Base-by-base conservation (phyloP, 164 flowering plant genomes). In the Aristolochia californica region DNA sequence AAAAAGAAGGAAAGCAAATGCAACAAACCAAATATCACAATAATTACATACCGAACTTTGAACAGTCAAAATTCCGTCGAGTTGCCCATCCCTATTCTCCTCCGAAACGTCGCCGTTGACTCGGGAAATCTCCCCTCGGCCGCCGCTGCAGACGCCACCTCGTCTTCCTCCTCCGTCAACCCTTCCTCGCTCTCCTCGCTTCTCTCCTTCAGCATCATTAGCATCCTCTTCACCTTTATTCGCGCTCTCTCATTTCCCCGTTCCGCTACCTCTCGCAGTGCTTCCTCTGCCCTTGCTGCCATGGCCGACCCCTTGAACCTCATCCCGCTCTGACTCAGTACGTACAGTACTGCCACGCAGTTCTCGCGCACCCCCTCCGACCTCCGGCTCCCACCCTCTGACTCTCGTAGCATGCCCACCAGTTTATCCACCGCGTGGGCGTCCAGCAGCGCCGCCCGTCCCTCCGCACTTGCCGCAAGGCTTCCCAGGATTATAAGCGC, bases 391-490 rank as follows among this genome's bases (percentile, higher is more conserved):
- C 81, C 72, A 23, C 28, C 77, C 22, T 45, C 48, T 0, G 55
- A 34, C 43, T 57, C 69, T 26, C 75, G 66, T 68, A 94, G 59
- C 71, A 82, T 62, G 22, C 70, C 72, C 45, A 83, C 87, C 59
- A 94, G 65, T 27, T 64, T 63, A 65, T 65, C 82, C 43, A 90
- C 93, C 40, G 88, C 99, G 40, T 81, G 78, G 0, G 75, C 78
- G 43, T 94, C 99, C 44, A 94, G 78, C 88, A 94, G 74, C 48
- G 93, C 89, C 0, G 88, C 74, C 25, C 85, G 70, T 4, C 97
- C 97, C 44, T 94, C 99, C 0, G 56, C 21, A 47, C 84, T 66
- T 16, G 76, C 66, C 0, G 99, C 97, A 45, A 94, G 26, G 63
- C 88, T 90, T 57, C 91, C 83, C 45, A 94, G 68, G 10, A 88